Base-by-base conservation (phyloP, 345 rosid species). In the Melaleuca alternifolia region DNA sequence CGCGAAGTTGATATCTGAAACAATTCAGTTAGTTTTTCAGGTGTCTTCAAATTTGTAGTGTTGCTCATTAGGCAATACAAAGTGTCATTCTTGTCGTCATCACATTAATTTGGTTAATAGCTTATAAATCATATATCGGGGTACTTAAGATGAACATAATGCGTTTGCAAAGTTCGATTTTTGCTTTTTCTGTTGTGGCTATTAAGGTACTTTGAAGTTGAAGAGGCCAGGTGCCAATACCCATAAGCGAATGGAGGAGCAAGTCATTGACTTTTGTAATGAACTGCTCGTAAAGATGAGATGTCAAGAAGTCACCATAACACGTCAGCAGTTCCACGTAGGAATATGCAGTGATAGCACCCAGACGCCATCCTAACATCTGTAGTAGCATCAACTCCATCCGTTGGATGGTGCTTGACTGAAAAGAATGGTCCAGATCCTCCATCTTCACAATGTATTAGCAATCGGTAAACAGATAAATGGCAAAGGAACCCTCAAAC, bases 351-450 rank as follows among this genome's bases (percentile, higher is more conserved):
- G 98, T 95, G 23, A 90, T 87, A 5, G 94, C 89, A 57, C 89
- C 84, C 3, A 97, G 91, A 5, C 92, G 93, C 98, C 99, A 97
- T 8, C 89, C 94, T 41, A 97, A 71, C 50, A 92, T 90, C 54
- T 88, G 86, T 81, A 93, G 76, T 46, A 95, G 57, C 50, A 89
- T 89, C 84, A 95, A n/a, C 57, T 95, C 98, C 98, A 95, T 94
- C 86, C 89, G 84, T 86, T 90, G 89, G 88, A 95, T 88, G 11
- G 94, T 91, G 54, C 89, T 91, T 4, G 92, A 61, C 54, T 90
- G 88, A 86, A 95, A 95, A n/a, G 90, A 88, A 86, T 93, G 95
- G 30, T 92, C 90, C 28, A 92, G 85, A 7, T 91, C 98, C 84
- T 95, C 95, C 94, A 90, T 91, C 92, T 92, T 89, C 86, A 85